Evolutionary conservation across 2,329 filamentous ascomycete genomes (phyloP), one percentile per base, ranked within the genome.

Genomic region (Paradendryphiella salina): DNA sequence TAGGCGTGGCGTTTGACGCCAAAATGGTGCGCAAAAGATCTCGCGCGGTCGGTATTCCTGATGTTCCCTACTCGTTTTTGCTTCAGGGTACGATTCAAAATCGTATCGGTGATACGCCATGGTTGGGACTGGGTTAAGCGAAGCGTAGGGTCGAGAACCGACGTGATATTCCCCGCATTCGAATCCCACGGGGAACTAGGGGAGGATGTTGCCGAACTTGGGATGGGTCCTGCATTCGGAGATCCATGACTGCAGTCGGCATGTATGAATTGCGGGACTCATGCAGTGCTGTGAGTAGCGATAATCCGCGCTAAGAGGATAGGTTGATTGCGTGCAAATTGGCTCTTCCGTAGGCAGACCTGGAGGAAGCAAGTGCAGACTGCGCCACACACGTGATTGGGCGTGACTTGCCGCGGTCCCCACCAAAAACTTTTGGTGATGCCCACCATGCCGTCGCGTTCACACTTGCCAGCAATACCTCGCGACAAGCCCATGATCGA

Each of bases 401-500:
- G 28, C 20, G 35, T 44, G 41, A 39, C 18, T 39, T n/a, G 21
- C 21, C 3, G 35, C 20, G 45, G 38, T 21, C 50, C 39, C 46
- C 50, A 48, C 50, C 36, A 41, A 39, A 49, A 52, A 49, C 29
- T 52, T 52, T 44, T 52, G 38, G 39, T 21, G 31, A 36, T 20
- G 14, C 23, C 23, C 20, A 18, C 17, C 38, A 35, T 41, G 33
- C 14, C 34, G 44, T 38, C 54, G 46, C 50, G 38, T 42, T 33
- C 21, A 23, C 42, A 46, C 33, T 40, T 42, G 45, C 49, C 21
- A 48, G 56, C 59, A 37, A 33, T 33, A 17, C 10, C 17, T 15
- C 28, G 38, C 15, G 21, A 39, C 17, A 31, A 31, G 28, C 54
- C 5, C 56, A 66, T 61, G 62, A 60, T 60, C 46, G 58, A 63